Evolutionary conservation across 2,329 filamentous ascomycete species (phyloP), one percentile per base, ranked within the genome.

Genomic region (Fusarium sp.): DNA sequence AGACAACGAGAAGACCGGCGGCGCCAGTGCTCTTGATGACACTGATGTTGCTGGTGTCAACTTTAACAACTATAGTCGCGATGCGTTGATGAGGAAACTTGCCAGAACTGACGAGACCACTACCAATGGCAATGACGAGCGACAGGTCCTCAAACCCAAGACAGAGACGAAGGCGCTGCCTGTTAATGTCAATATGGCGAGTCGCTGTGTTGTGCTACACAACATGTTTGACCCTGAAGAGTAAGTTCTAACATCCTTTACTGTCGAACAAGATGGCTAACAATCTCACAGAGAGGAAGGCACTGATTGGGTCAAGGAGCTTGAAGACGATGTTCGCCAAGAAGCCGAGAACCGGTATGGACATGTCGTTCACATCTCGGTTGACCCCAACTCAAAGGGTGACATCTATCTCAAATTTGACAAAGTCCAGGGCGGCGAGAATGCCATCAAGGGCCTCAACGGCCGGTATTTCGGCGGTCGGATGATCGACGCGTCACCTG

Each of bases 371-470:
- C 95, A 99, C 87, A 96, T 98, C 79, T 87, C 93, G 71, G 86
- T 97, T 79, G 94, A 98, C 82, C 88, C 91, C 68, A 96, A 96
- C 80, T 95, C 93, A 43, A 88, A 91, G 77, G 95, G 95, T 79
- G 95, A 99, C 76, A 94, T 99, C 71, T 99, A 97, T 79, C 88
- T 99, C 77, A 99, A 99, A 79, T 99, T 99, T 81, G 93, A 97
- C 79, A 91, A 92, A 73, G 91, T 98, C 63, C 88, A 93, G 76
- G 94, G 94, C 71, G 94, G 94, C 75, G 92, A 97, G 79, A 98
- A 97, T 76, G 95, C 95, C 72, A 96, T 98, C 80, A 96, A 96
- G 77, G 95, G 95, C 74, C 87, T 99, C 64, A 98, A 99, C 78
- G 95, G 95, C 74, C 90, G 95, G 75, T 97, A 91, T 79, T 99